Conservation (phyloP, 73 alveolate species). For the Uronychia setigera region DNA sequence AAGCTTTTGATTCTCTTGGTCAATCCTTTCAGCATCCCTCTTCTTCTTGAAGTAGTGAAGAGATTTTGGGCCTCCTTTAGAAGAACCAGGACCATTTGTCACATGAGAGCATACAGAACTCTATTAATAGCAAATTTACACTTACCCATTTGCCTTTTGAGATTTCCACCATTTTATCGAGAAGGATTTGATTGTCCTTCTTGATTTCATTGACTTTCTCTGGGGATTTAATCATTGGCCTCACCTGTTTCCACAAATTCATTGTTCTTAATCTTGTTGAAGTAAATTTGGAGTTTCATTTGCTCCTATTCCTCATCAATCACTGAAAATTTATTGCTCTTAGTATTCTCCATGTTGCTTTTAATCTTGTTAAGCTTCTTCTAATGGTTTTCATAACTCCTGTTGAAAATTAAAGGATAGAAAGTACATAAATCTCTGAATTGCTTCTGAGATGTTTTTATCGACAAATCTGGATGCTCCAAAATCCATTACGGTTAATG, state of each 20-base stretch:
- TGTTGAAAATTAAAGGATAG: no score
- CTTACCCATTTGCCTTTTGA: conserved; percentile 55
- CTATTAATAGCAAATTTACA: background rate
- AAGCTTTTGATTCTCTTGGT: conserved; percentile 43
- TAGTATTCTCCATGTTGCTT: no score
- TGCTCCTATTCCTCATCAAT: no score
- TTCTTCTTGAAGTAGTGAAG: conserved; percentile 19
- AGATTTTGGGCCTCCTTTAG: background rate
- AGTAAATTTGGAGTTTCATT: background rate
- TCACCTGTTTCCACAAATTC: conserved; percentile 1
- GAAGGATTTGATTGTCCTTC: conserved; percentile 31
- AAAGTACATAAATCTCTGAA: no score
- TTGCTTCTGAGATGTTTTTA: no score
- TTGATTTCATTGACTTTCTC: conserved; percentile 51
- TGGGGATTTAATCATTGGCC: background rate
- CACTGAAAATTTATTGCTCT: no score
- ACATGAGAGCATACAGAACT: background rate
- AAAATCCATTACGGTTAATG: no score
- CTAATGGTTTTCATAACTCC: no score
- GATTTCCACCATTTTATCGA: conserved; percentile 46
- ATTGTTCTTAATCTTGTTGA: background rate
- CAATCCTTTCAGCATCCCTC: conserved; percentile 58
- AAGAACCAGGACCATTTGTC: background rate
- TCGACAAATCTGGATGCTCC: no score
- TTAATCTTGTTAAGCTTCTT: no score